Evolutionary conservation across 139 green algal genomes (phyloP).

Genomic region (Tetradesmus obliquus): DNA sequence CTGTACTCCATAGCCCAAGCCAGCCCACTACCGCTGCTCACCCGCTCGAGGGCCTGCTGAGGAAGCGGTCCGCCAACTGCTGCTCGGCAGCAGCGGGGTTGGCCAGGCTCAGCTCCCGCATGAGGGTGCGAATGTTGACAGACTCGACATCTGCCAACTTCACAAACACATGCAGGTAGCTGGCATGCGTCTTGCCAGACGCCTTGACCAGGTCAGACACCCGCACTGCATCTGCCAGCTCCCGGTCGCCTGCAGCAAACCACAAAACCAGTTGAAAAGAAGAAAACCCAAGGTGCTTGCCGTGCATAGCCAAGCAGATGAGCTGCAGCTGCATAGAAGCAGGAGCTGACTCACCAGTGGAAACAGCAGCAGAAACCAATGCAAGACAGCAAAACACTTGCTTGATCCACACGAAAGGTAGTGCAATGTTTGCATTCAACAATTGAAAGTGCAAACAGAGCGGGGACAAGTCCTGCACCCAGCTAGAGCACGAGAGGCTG

Average conservation of each 20-base stretch:
- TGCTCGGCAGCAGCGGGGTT: slow-evolving; percentile 13
- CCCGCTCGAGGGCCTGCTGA: background rate
- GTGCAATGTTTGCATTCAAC: too few species aligned
- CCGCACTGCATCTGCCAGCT: slow-evolving; percentile 40
- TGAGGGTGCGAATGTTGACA: slow-evolving; percentile 43
- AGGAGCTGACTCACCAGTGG: background rate
- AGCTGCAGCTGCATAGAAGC: background rate
- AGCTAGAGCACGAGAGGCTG: background rate
- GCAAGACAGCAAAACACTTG: background rate
- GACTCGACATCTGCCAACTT: slow-evolving; percentile 47
- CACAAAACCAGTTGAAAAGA: background rate
- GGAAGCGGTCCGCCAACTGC: slow-evolving; percentile 3
- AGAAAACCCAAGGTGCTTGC: background rate
- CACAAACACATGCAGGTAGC: slow-evolving; percentile 54
- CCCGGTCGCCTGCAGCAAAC: slow-evolving; percentile 22
- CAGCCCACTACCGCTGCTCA: background rate
- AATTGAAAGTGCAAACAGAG: too few species aligned
- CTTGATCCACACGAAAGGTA: too few species aligned
- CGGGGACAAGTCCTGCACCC: too few species aligned
- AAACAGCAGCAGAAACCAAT: background rate
- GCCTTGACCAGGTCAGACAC: slow-evolving; percentile 27
- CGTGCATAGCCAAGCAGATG: background rate
- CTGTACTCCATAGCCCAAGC: background rate
- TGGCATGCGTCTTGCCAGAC: slow-evolving; percentile 13
- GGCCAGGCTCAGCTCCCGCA: slow-evolving; percentile 33